Conservation (phyloP, 2,329 filamentous ascomycete species). For the Aspergillus sp. region DNA sequence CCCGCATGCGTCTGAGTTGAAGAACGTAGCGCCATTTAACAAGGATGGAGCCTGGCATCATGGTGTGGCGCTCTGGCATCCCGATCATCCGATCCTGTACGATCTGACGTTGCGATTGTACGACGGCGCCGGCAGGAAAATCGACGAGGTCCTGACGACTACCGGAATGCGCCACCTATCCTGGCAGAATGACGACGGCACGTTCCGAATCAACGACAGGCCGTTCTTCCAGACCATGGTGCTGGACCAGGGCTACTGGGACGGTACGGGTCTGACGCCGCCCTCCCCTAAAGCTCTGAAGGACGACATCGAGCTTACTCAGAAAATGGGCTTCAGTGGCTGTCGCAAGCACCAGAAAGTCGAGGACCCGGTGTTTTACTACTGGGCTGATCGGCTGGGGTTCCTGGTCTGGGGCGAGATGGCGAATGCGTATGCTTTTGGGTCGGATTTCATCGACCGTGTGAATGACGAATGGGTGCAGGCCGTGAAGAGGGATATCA, state of each 20-base stretch:
- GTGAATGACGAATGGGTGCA: constrained; percentile 60
- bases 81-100: constrained; percentile 55
- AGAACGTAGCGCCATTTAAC: constrained; percentile 23
- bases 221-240: constrained; percentile 61
- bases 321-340: constrained; percentile 60
- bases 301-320: constrained; percentile 55
- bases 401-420: constrained; percentile 64
- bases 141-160: constrained; percentile 51
- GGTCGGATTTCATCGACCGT: constrained; percentile 48
- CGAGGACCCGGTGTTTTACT: constrained; percentile 58
- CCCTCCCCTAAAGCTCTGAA: constrained; percentile 59
- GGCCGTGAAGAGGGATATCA: constrained; percentile 55
- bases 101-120: constrained; percentile 50
- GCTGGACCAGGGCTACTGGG: constrained; percentile 65
- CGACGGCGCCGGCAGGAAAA: constrained; percentile 18
- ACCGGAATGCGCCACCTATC: constrained; percentile 54
- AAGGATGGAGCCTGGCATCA: constrained; percentile 47
- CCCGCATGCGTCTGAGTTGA: constrained; percentile 23
- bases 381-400: constrained; percentile 58
- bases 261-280: constrained; percentile 57
- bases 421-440: constrained; percentile 58
- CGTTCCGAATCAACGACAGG: constrained; percentile 57
- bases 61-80: constrained; percentile 60
- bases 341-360: constrained; percentile 61
- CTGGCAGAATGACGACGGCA: constrained; percentile 51